These are phyloP conservation scores for Raphanus hybrid DNA, from an alignment of 441 rosid species.

Conservation along the genomic window DNA sequence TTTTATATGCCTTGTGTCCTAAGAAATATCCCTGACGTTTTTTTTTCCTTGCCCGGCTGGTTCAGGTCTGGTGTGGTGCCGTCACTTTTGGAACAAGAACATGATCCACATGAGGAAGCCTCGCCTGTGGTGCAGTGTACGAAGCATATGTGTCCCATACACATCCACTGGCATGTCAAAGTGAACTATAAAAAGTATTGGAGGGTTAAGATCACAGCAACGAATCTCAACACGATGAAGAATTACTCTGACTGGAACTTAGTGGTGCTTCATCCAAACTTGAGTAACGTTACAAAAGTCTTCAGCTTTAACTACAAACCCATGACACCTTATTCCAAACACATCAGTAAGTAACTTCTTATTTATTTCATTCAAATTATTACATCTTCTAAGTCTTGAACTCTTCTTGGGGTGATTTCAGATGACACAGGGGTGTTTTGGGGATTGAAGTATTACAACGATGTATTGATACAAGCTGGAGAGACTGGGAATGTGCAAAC, in stretches of 20 bases:
- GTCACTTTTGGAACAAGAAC: constrained; percentile 48
- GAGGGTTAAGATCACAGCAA: constrained; percentile 78
- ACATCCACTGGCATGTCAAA: constrained; percentile 92
- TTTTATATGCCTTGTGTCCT: no score
- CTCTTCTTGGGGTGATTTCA: constrained; percentile 33
- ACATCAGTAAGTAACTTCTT: constrained; percentile 53
- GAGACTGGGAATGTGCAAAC: constrained; percentile 67
- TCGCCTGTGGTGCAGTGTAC: constrained; percentile 60
- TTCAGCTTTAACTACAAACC: constrained; percentile 82
- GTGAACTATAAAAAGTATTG: constrained; percentile 75
- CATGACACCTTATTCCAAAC: constrained; percentile 50
- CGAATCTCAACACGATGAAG: constrained; percentile 59
- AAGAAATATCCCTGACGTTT: neutral
- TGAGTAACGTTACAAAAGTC: constrained; percentile 56
- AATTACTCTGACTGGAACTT: constrained; percentile 84
- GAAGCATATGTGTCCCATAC: constrained; percentile 76
- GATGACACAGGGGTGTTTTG: constrained; percentile 88
- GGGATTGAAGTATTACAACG: constrained; percentile 77
- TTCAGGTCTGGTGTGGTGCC: constrained; percentile 56
- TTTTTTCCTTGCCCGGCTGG: neutral
- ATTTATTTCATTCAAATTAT: neutral
- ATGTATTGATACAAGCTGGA: constrained; percentile 70
- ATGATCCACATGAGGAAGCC: constrained; percentile 45
- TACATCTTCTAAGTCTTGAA: neutral
- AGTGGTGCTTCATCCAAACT: constrained; percentile 82